A percentile compares a stretch with the other conserved stretches of the same genome.
Evolutionary conservation across 495 filamentous ascomycete genomes (phyloP).

Genomic region (Neurospora sp.): DNA sequence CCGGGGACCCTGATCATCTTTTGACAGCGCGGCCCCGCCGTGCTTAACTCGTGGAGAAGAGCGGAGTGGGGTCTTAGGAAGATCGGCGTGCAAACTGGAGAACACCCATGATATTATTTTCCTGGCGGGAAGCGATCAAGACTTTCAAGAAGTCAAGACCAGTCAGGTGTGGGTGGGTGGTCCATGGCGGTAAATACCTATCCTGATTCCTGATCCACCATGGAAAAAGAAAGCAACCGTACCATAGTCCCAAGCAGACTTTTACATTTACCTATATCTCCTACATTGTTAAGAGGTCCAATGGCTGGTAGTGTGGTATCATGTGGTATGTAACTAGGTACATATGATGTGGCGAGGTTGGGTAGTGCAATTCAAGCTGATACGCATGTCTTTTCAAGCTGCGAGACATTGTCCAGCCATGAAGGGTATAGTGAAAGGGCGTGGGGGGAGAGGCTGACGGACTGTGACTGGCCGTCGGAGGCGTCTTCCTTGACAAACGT

Average conservation of each 20-base stretch:
- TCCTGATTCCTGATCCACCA: not conserved
- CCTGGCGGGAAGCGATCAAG: not conserved
- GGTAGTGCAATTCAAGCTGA: not conserved
- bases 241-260: not conserved
- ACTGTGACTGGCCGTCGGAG: not conserved
- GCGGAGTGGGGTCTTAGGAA: not conserved
- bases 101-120: not conserved
- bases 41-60: not conserved
- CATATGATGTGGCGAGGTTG: not conserved
- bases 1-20: conserved; percentile 6
- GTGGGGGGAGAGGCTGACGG: not conserved
- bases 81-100: not conserved
- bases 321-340: not conserved
- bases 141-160: not conserved
- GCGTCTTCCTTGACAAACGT: not conserved
- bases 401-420: not conserved
- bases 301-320: not conserved
- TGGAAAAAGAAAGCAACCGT: not conserved
- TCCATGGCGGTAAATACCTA: not conserved
- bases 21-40: not conserved
- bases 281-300: not conserved
- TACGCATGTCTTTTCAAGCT: not conserved
- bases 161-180: not conserved
- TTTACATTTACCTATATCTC: not conserved
- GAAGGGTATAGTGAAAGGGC: not conserved